These are phyloP conservation scores for Malassezia globosa DNA, from an alignment of 1,284 basidiomycete species.

Conservation along the genomic window DNA sequence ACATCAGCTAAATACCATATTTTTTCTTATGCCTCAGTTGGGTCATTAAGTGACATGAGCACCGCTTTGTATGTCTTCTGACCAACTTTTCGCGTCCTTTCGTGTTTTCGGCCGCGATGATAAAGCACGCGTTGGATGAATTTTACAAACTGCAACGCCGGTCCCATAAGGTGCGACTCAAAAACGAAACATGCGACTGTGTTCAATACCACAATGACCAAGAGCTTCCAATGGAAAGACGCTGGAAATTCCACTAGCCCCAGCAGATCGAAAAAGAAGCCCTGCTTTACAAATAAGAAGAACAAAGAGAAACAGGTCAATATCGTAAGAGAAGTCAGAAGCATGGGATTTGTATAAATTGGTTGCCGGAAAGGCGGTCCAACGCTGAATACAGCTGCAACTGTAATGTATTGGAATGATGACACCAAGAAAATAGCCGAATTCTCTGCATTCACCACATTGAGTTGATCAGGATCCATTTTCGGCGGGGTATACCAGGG, in stretches of 20 bases:
- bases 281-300: conserved; percentile 53
- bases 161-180: conserved; percentile 51
- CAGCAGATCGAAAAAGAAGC: conserved; percentile 57
- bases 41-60: conserved; percentile 16
- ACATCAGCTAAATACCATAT: too few species aligned
- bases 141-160: conserved; percentile 8
- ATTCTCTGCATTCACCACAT: conserved; percentile 88
- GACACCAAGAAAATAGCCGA: conserved; percentile 83
- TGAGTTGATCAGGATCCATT: conserved; percentile 62
- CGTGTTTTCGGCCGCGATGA: conserved; percentile 9
- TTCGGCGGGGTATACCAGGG: conserved; percentile 64
- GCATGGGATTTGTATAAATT: conserved; percentile 70
- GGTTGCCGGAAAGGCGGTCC: conserved; percentile 90
- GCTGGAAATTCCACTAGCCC: conserved; percentile 68
- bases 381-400: conserved; percentile 92
- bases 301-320: conserved; percentile 30
- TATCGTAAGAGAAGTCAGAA: conserved; percentile 29
- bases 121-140: neutral
- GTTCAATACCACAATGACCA: conserved; percentile 64
- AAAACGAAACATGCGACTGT: conserved; percentile 63
- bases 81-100: conserved; percentile 6
- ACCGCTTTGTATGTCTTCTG: conserved; percentile 18
- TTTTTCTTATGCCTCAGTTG: conserved; percentile 8
- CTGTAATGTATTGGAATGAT: conserved; percentile 95
- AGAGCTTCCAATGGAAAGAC: conserved; percentile 60